A percentile compares a stretch with the other conserved stretches of the same genome.
phyloP scores from a whole-genome alignment of 257 asterid genomes.

The Leonotis leonurus region DNA sequence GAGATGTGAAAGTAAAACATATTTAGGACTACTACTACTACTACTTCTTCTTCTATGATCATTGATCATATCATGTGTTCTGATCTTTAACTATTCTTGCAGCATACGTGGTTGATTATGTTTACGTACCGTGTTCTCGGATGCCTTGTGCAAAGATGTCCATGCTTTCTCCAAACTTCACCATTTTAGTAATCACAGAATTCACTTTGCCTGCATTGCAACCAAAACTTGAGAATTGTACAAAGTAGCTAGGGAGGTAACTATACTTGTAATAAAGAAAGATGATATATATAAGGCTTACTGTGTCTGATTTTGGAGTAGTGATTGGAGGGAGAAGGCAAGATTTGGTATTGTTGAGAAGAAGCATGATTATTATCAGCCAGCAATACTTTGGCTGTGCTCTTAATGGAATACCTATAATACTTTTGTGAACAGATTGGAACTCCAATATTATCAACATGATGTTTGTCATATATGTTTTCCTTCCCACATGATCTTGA shows the following conservation, averaged over 20 bases:
- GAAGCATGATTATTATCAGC: no score
- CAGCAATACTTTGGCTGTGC: not conserved
- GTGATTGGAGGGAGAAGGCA: not conserved
- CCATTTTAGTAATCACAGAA: slow-evolving; percentile 26
- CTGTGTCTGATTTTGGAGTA: not conserved
- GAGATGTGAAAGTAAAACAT: no score
- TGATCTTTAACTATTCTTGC: no score
- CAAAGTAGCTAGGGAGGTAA: no score
- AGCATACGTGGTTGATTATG: no score
- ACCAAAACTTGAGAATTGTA: no score
- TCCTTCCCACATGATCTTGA: slow-evolving; percentile 12
- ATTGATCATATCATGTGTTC: no score
- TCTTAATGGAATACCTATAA: slow-evolving; percentile 1
- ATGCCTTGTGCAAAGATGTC: slow-evolving; percentile 21
- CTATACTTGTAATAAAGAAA: no score
- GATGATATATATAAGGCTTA: not conserved
- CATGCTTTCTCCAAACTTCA: slow-evolving; percentile 22
- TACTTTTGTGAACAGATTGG: slow-evolving; percentile 18
- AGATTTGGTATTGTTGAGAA: not conserved
- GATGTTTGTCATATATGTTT: not conserved
- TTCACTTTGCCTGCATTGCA: slow-evolving; percentile 20
- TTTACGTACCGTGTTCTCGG: slow-evolving; percentile 15
- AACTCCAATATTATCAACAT: slow-evolving; percentile 9
- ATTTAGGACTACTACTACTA: no score
- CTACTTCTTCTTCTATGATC: no score